Conservation (phyloP, 1,284 basidiomycete species). For the Peniophora sp. region DNA sequence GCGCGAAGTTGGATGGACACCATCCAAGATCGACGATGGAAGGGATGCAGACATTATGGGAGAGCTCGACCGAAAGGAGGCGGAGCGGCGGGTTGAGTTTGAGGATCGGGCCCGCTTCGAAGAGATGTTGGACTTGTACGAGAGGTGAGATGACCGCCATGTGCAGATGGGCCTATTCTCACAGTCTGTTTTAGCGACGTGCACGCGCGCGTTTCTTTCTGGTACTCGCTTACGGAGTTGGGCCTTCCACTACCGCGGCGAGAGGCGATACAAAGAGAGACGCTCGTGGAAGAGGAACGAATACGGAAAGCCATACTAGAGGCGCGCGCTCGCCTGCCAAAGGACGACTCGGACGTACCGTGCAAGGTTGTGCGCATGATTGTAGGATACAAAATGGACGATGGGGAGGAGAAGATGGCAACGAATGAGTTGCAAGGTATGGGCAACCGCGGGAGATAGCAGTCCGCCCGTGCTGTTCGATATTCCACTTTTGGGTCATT, state of each 20-base stretch:
- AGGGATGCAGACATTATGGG: background rate
- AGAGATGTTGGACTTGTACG: slow-evolving; percentile 51
- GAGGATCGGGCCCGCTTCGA: slow-evolving; percentile 56
- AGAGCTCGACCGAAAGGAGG: background rate
- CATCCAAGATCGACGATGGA: slow-evolving; percentile 40
- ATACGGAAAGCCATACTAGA: slow-evolving; percentile 58
- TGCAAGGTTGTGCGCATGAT: slow-evolving; percentile 55
- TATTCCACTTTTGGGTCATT: too few species aligned
- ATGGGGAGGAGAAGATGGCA: slow-evolving; percentile 1
- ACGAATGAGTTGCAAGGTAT: slow-evolving; percentile 7
- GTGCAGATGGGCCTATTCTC: background rate
- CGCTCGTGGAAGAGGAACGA: slow-evolving; percentile 60
- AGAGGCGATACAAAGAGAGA: slow-evolving; percentile 58
- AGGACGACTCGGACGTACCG: slow-evolving; percentile 48
- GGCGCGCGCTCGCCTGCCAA: slow-evolving; percentile 42
- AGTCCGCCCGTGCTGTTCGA: too few species aligned
- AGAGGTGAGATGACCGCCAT: slow-evolving; percentile 33
- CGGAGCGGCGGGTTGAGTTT: slow-evolving; percentile 33
- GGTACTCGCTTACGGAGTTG: slow-evolving; percentile 54
- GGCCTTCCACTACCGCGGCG: slow-evolving; percentile 56
- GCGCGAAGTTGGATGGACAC: slow-evolving; percentile 57
- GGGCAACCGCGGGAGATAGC: too few species aligned
- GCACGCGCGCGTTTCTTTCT: slow-evolving; percentile 57
- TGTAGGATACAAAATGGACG: slow-evolving; percentile 45
- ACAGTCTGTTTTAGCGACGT: slow-evolving; percentile 44